Base-by-base conservation (phyloP, 257 asterid species). In the Nicotiana undulata region DNA sequence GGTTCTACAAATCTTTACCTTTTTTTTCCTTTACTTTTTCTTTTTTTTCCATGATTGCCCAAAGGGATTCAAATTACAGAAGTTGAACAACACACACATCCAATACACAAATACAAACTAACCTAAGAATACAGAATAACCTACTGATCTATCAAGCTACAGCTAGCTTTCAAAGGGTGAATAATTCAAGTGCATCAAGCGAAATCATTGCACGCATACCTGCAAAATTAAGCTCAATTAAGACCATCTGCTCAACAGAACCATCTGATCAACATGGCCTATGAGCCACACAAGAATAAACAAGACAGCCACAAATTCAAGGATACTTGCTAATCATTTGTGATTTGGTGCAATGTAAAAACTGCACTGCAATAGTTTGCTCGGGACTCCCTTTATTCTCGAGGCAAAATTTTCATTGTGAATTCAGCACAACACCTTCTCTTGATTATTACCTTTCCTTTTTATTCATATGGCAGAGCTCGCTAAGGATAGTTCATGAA, bases 401-500 rank as follows among this genome's bases (percentile, higher is more conserved):
- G 44, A 49, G 78, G 44, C 60, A 72, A 74, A 74, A 74, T 74
- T 74, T 74, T 74, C 44, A 44, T 13, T 46, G 37, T 72, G 40
- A 46, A 72, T 24, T 22, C 40, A 46, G 78, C 56, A 74, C 78
- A 74, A 74, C 61, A 74, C 61, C 44, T 24, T 24, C 60, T 72
- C 78, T 72, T 56, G 78, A 77, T 85, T 26, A 3, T 22, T 83
- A 61, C 52, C 56, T 77, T 63, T 31, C 63, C 63, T 65, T 56
- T 56, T 65, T 75, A 72, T 60, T 81, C 84, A 84, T 22, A 79
- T 77, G 49, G 88, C 77, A 31, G 90, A 87, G 87, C 98, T 93
- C 4, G 93, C 94, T 77, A 94, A 81, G 15, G 98, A 93, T 26
- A 94, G 87, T 83, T 94, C 98, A 63, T 94, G 97, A 80, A 94